Percentiles rank a stretch among this genome's conserved stretches.
Conservation (phyloP, 768 basidiomycete genomes). For the Trametes elegans region DNA sequence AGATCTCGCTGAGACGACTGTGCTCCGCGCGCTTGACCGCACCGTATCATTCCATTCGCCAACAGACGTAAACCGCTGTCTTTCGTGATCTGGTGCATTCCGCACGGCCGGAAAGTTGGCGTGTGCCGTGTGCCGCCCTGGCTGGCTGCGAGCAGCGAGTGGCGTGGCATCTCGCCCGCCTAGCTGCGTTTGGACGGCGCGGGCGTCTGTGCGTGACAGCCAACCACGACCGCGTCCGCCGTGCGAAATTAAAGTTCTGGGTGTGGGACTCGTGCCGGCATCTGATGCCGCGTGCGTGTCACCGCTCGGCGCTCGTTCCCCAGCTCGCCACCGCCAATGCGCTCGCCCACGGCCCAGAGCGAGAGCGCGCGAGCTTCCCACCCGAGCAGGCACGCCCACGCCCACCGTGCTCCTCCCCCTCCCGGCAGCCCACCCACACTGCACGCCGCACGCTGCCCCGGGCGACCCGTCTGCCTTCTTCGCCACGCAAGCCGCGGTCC, state of each 20-base stretch:
- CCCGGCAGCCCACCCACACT: no score
- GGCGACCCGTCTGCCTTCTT: slow-evolving; percentile 5
- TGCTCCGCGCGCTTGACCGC: slow-evolving; percentile 11
- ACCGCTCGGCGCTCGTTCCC: slow-evolving; percentile 11
- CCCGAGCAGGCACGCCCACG: no score
- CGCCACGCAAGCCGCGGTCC: not conserved
- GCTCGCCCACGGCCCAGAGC: slow-evolving; percentile 2
- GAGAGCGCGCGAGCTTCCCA: no score
- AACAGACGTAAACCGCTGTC: slow-evolving; percentile 19
- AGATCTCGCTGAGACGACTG: no score
- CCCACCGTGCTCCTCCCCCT: no score
- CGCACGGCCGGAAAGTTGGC: slow-evolving; percentile 16
- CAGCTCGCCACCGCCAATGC: no score
- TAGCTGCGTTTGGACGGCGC: slow-evolving; percentile 17
- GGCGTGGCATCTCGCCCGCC: slow-evolving; percentile 11
- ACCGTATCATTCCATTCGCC: slow-evolving; percentile 15
- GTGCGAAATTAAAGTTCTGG: slow-evolving; percentile 18
- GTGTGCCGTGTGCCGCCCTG: slow-evolving; percentile 6
- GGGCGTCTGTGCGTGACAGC: slow-evolving; percentile 9
- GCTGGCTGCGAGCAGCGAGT: slow-evolving; percentile 10
- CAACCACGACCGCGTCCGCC: slow-evolving; percentile 4
- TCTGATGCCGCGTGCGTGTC: slow-evolving; percentile 26
- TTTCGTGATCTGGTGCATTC: slow-evolving; percentile 18
- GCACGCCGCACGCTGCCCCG: no score
- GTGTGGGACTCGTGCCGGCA: slow-evolving; percentile 19